Evolutionary conservation across 306 rosid genomes (phyloP), one percentile per base, ranked within the genome.

Genomic region (Medicago arabica): DNA sequence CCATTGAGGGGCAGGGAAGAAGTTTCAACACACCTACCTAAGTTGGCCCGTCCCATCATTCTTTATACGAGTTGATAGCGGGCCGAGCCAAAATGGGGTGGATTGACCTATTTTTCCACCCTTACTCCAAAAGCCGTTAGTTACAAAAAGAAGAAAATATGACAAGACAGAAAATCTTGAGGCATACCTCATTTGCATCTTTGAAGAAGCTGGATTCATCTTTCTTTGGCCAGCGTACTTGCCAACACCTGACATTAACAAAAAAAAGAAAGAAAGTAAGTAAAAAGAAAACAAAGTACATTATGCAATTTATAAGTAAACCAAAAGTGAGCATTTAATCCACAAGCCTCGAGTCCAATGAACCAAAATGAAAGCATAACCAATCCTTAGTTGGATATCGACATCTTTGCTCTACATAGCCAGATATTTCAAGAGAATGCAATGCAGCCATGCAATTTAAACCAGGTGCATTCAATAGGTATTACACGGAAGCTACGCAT

Each of bases 131-230:
- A 13, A 19, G 40, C 18, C 79, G 39, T 14, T 21, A 55, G 10
- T 38, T 38, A 49, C 21, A 38, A 44, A 71, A 23, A 19, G 49
- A 54, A 64, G 0, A 57, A 64, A 41, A 73, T 10, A 65, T 2
- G 11, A 77, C 43, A 46, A 50, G 9, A n/a, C 4, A 21, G 18
- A 71, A 80, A 58, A 71, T 50, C 40, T 17, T 18, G 74, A 19
- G 72, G 44, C 15, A 47, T 82, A 85, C 88, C 86, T 85, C 88
- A 66, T 85, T 85, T 61, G 88, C 88, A 65, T 85, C 88, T 79
- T 85, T 85, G 84, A 75, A 82, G 59, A 47, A 79, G 78, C 16
- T 72, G 63, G 13, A n/a, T 43, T 76, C 80, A 71, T 82, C 86
- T 82, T 79, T 82, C 78, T 85, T 85, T 61, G 88, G 88, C 88